phyloP scores from a whole-genome alignment of 176 grass and related monocot genomes.

The Elaeis guineensis region DNA sequence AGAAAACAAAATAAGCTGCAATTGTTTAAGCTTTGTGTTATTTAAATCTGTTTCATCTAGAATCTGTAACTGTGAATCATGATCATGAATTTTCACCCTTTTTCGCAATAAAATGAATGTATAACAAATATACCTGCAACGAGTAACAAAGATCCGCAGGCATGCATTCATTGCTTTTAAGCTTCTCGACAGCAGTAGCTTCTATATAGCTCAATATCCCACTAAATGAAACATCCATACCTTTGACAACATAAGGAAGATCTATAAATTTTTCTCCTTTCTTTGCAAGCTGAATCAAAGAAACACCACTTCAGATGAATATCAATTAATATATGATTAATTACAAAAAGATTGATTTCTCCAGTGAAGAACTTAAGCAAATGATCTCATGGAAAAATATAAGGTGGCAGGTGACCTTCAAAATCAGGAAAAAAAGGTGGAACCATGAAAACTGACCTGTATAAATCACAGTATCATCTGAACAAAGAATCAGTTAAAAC shows the following conservation, averaged over 20 bases:
- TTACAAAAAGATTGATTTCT: background rate
- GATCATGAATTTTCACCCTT: too few relatives aligned
- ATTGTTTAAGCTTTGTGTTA: too few relatives aligned
- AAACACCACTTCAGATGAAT: background rate
- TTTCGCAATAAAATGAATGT: background rate
- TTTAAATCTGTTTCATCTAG: too few relatives aligned
- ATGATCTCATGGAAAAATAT: too few relatives aligned
- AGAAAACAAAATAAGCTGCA: too few relatives aligned
- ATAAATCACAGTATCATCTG: too few relatives aligned
- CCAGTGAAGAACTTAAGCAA: too few relatives aligned
- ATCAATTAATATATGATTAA: background rate
- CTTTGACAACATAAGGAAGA: constrained; percentile 88
- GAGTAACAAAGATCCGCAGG: constrained; percentile 94
- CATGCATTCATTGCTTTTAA: constrained; percentile 92
- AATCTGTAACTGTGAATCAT: too few relatives aligned
- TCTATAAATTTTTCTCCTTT: constrained; percentile 96
- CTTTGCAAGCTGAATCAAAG: constrained; percentile 66
- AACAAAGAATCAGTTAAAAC: too few relatives aligned
- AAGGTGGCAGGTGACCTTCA: too few relatives aligned
- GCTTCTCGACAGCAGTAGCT: constrained; percentile 78
- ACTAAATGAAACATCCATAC: constrained; percentile 99
- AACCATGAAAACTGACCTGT: too few relatives aligned
- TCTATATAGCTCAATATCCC: constrained; percentile 94
- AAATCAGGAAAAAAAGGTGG: too few relatives aligned
- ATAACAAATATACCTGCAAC: constrained; percentile 48